Evolutionary conservation across 805 yeast species (phyloP), one percentile per base, ranked within the genome.

Genomic region (Brettanomyces naardenensis): DNA sequence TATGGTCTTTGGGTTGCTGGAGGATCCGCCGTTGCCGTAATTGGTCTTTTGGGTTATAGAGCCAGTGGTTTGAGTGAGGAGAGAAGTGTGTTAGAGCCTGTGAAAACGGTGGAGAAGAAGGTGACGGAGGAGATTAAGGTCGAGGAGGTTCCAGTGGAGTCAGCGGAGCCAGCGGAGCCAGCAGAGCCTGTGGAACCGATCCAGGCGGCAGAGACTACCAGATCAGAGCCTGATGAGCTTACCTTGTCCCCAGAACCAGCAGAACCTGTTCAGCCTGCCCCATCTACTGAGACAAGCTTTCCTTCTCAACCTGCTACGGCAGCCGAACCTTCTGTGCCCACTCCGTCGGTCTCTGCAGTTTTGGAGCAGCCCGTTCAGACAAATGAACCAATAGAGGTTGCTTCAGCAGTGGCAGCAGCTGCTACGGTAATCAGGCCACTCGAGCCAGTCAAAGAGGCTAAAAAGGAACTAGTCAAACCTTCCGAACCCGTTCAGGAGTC

Each of bases 21-120:
- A 6, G 42, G 26, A 10, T 33, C 36, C 25, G 31, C 40, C n/a
- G 36, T 36, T 19, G 27, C 38, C 14, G 30, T 41, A 22, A 40
- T 36, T 15, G 42, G 38, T 9, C 28, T 36, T 3, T 19, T 30
- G 15, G 28, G 13, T 4, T 31, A 7, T 17, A 31, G 26, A n/a
- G 25, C 34, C 13, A n/a, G n/a, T n/a, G n/a, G n/a, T n/a, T n/a
- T n/a, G n/a, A n/a, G n/a, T n/a, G n/a, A n/a, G n/a, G n/a, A n/a
- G n/a, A 17, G 14, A 19, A 26, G 13, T 10, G 34, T 15, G 7
- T 9, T 10, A 6, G 30, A 6, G 17, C 7, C 30, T 15, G 15
- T 15, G 7, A 14, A 28, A n/a, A 15, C 11, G 25, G 25, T 18
- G 6, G 34, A 31, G 4, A 31, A 20, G 13, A 31, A 20, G 25